phyloP scores from a whole-genome alignment of 768 basidiomycete species.

The Termitomyces sp. region DNA sequence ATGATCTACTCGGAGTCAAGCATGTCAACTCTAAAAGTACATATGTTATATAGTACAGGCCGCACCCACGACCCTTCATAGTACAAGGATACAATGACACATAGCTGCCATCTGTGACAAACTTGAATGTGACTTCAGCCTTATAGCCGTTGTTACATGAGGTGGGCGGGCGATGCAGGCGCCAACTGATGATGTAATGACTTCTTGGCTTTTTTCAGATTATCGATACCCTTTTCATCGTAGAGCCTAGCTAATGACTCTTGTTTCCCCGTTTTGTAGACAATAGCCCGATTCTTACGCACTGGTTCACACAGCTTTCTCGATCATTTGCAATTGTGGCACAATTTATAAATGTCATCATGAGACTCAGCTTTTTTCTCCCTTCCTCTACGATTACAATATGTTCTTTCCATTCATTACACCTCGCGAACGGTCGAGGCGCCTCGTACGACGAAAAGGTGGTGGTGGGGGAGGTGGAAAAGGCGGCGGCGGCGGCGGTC shows the following conservation, averaged over 20 bases:
- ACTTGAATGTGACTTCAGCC: too few relatives aligned
- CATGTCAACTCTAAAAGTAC: too few relatives aligned
- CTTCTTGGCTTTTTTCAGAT: too few relatives aligned
- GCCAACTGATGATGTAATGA: too few relatives aligned
- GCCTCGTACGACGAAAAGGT: conserved; percentile 8
- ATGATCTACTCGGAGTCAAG: too few relatives aligned
- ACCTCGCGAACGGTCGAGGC: neutral
- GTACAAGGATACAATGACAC: too few relatives aligned
- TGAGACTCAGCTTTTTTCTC: neutral
- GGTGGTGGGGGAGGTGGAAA: neutral
- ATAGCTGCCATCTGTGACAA: too few relatives aligned
- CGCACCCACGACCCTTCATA: neutral
- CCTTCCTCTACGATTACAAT: neutral
- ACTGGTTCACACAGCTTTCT: neutral
- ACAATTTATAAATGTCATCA: neutral
- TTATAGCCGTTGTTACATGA: too few relatives aligned
- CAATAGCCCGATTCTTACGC: neutral
- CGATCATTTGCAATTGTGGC: neutral
- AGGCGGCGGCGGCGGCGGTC: conserved; percentile 8
- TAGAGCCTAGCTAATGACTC: too few relatives aligned
- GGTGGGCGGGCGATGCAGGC: too few relatives aligned
- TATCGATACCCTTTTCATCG: too few relatives aligned
- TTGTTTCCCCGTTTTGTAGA: neutral
- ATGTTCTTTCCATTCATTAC: conserved; percentile 8
- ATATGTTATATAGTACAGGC: neutral